phyloP scores from a whole-genome alignment of 257 asterid genomes.

The Solanum appendiculatum region DNA sequence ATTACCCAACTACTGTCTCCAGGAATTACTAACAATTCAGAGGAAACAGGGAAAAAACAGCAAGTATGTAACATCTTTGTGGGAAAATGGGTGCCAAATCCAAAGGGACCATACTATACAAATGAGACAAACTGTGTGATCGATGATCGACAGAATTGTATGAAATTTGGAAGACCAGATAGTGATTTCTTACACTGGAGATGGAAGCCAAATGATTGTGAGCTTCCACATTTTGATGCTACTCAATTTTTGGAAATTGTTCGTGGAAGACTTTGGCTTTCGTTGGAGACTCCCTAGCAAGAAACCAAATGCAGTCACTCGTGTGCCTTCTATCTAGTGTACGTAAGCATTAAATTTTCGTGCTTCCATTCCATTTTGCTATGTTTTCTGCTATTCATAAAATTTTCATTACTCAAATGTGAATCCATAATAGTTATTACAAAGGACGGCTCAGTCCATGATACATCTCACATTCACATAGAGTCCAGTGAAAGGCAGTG shows the following conservation, averaged over 20 bases:
- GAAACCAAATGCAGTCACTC: slow-evolving; percentile 18
- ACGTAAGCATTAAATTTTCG: background rate
- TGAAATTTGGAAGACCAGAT: slow-evolving; percentile 11
- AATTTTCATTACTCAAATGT: background rate
- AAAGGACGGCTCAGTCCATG: background rate
- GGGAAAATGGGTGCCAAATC: slow-evolving; percentile 8
- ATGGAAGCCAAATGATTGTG: slow-evolving; percentile 19
- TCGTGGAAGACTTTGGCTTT: slow-evolving; percentile 14
- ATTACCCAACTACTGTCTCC: background rate
- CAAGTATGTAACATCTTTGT: slow-evolving; percentile 2
- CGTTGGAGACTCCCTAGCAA: slow-evolving; percentile 13
- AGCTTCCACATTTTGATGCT: slow-evolving; percentile 7
- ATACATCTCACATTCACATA: too few relatives aligned
- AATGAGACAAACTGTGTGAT: slow-evolving; percentile 8
- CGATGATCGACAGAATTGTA: slow-evolving; percentile 19
- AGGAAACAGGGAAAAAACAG: background rate
- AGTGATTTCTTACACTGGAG: slow-evolving; percentile 11
- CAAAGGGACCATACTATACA: slow-evolving; percentile 6
- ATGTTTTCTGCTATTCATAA: too few relatives aligned
- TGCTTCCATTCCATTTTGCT: background rate
- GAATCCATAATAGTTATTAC: too few relatives aligned
- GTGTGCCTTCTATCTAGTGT: slow-evolving; percentile 15
- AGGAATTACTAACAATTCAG: background rate
- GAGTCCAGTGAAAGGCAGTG: too few relatives aligned
- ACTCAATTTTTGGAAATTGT: slow-evolving; percentile 4